Percentiles rank a stretch among this genome's conserved stretches.
Conservation (phyloP, 495 filamentous ascomycete species). For the Pseudomonodictys pantanalensis region DNA sequence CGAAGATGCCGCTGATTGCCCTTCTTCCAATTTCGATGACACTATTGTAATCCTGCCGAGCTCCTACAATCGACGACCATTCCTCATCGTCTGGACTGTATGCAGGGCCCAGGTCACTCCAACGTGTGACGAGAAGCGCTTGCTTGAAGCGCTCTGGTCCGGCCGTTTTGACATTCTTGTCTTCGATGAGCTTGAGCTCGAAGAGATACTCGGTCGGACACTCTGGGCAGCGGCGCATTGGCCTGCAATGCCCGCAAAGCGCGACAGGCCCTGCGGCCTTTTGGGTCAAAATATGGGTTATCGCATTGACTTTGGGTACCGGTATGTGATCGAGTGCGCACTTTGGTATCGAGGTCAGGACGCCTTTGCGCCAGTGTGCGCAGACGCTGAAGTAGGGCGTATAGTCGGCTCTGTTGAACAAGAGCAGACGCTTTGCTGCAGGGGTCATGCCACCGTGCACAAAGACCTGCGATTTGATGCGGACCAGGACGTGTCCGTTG, state of each 20-base stretch:
- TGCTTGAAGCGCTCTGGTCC: conserved; percentile 48
- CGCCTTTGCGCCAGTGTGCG: conserved; percentile 59
- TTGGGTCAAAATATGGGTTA: conserved; percentile 26
- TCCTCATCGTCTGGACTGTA: conserved; percentile 44
- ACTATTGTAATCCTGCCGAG: conserved; percentile 47
- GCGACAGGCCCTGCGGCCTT: conserved; percentile 48
- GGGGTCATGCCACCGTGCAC: conserved; percentile 46
- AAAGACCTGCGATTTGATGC: conserved; percentile 49
- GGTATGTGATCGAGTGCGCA: conserved; percentile 59
- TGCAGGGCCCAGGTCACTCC: conserved; percentile 59
- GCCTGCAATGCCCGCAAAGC: conserved; percentile 54
- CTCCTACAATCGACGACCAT: conserved; percentile 53
- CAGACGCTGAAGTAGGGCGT: conserved; percentile 58
- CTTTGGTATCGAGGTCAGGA: conserved; percentile 56
- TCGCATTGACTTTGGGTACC: neutral
- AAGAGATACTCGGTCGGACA: conserved; percentile 61
- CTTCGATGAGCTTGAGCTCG: conserved; percentile 55
- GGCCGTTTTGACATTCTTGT: conserved; percentile 38
- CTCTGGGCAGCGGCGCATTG: conserved; percentile 57
- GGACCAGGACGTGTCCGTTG: conserved; percentile 53
- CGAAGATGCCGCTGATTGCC: conserved; percentile 57
- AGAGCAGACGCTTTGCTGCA: conserved; percentile 49
- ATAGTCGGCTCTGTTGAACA: conserved; percentile 59
- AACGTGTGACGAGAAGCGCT: conserved; percentile 57
- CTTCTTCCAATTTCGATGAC: conserved; percentile 52